Conservation (phyloP, 2,329 filamentous ascomycete genomes). For the Phaeoacremonium minimum region DNA sequence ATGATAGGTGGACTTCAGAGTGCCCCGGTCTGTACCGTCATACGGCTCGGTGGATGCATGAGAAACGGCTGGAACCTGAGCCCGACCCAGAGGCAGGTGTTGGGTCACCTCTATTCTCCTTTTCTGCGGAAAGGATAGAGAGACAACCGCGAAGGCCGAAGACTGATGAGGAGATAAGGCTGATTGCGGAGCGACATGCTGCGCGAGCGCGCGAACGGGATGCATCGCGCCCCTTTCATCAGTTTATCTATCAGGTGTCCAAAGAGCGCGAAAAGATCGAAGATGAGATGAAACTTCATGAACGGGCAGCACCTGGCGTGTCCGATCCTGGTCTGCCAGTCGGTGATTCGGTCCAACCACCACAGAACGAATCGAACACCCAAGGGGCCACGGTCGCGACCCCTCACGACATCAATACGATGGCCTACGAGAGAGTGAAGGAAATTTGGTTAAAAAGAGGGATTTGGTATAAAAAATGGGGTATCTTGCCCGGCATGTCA, state of each 20-base stretch:
- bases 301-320: background rate
- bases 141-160: background rate
- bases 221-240: background rate
- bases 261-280: background rate
- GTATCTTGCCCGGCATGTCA: background rate
- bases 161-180: background rate
- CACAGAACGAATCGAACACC: background rate
- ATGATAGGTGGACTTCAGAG: conserved; percentile 7
- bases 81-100: background rate
- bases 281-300: background rate
- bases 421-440: background rate
- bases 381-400: background rate
- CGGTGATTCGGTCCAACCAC: background rate
- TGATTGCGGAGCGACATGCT: background rate
- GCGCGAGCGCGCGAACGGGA: background rate
- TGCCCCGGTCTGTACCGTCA: background rate
- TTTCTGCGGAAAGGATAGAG: background rate
- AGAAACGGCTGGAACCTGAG: background rate
- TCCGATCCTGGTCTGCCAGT: background rate
- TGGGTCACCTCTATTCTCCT: background rate
- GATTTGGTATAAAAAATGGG: background rate
- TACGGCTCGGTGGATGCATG: background rate
- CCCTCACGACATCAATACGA: background rate
- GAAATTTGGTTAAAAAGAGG: background rate
- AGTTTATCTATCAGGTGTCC: background rate